These are phyloP conservation scores for Diversispora epigaea DNA, from an alignment of 192 early-diverging fungal genomes.

Conservation along the genomic window DNA sequence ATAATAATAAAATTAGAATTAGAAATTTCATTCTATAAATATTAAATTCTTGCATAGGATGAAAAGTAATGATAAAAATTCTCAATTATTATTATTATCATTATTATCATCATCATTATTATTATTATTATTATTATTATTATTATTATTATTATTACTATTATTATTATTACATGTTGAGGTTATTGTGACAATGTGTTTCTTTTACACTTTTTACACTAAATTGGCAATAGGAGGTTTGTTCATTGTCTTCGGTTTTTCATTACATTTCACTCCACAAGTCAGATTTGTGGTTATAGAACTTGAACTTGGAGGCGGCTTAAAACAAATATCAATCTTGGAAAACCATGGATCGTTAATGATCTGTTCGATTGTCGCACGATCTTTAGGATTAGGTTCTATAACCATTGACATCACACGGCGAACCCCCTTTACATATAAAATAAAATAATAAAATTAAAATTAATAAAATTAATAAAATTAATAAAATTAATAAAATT, in stretches of 20 bases:
- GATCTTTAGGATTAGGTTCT: conserved; percentile 22
- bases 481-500: too few relatives aligned
- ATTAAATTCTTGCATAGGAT: too few relatives aligned
- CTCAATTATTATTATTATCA: too few relatives aligned
- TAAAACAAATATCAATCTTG: neutral
- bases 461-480: too few relatives aligned
- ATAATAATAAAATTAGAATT: too few relatives aligned
- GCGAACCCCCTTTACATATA: neutral
- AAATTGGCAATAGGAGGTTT: neutral
- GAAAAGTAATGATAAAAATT: too few relatives aligned
- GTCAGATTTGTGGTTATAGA: neutral
- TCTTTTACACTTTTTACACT: neutral
- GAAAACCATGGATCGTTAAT: conserved; percentile 6
- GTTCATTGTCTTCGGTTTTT: neutral
- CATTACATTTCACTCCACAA: neutral
- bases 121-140: too few relatives aligned
- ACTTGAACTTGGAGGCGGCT: neutral
- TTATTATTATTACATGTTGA: too few relatives aligned
- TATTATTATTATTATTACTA: too few relatives aligned
- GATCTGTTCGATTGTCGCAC: conserved; percentile 22
- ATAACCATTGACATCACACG: conserved; percentile 22
- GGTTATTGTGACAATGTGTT: too few relatives aligned
- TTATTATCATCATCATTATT: too few relatives aligned
- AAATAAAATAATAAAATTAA: neutral
- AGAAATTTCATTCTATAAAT: too few relatives aligned